Evolutionary conservation across 176 grass and related monocot genomes (phyloP), one percentile per base, ranked within the genome.

Genomic region (Bonia amplexicaulis): DNA sequence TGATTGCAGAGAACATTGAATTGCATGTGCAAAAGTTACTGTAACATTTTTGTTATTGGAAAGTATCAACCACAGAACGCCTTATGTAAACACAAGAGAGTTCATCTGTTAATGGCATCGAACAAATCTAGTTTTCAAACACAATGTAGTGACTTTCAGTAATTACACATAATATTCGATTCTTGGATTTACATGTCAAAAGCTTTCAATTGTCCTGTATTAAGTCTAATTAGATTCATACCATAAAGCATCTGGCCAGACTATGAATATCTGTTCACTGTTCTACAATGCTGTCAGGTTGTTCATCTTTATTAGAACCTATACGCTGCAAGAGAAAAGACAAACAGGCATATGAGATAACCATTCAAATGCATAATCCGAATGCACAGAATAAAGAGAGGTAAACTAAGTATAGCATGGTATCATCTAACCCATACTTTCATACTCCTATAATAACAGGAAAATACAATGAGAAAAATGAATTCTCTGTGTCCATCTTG

Each of bases 281-380:
- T 29, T 91, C 73, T 73, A 82, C 20, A 76, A 49, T 55, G 1
- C 15, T 84, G 53, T 78, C 68, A 44, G 29, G 51, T 51, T 86
- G 77, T 47, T 60, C 81, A 55, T 69, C 66, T 52, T 79, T 78
- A 49, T 58, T 60, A 82, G 73, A 87, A 87, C 29, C 74, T 80
- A 17, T 40, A 61, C 84, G 81, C 92, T 94, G 89, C 81, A 88
- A 87, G 25, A 70, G 6, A 73, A 65, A 47, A 82, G 33, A 52
- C 13, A 68, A 58, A 55, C 3, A 66, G n/a, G 16, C 16, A 12
- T 40, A 46, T 41, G 13, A 54, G 33, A 80, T 66, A 40, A 79
- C 7, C 6, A 40, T 78, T 46, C 37, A 45, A 75, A 77, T 27
- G 40, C 54, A 73, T 37, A 80, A 23, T 52, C 6, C 9, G 0